phyloP scores from a whole-genome alignment of 345 rosid genomes.

The Crucihimalaya himalaica region DNA sequence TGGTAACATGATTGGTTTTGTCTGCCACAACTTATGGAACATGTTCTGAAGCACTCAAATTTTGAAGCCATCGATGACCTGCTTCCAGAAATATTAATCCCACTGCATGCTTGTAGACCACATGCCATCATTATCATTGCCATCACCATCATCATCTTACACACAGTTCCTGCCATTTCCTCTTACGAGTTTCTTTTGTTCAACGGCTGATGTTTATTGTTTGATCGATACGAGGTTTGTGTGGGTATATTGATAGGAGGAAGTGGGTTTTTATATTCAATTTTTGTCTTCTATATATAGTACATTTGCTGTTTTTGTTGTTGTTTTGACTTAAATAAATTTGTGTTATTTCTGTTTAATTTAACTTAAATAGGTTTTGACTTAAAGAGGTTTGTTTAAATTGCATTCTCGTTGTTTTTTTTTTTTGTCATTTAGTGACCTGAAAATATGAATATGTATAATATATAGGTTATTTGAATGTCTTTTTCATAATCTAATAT shows the following conservation, averaged over 20 bases:
- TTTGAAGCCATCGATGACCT: neutral
- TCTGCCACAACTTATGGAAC: conserved; percentile 35
- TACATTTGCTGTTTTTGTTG: neutral
- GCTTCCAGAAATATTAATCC: neutral
- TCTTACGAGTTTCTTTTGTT: neutral
- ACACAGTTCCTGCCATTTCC: conserved; percentile 27
- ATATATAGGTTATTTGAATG: no score
- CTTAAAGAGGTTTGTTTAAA: no score
- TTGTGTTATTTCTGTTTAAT: neutral
- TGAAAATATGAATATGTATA: no score
- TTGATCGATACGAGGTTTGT: conserved; percentile 12
- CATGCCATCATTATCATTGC: conserved; percentile 27
- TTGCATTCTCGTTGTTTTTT: neutral
- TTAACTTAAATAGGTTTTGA: conserved; percentile 2
- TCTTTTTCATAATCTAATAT: no score
- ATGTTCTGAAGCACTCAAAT: conserved; percentile 28
- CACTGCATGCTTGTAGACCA: conserved; percentile 35
- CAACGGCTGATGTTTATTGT: neutral
- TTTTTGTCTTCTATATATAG: conserved; percentile 17
- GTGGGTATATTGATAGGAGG: neutral
- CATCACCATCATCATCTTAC: conserved; percentile 23
- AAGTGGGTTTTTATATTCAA: neutral
- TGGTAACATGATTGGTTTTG: conserved; percentile 34
- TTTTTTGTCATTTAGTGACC: no score
- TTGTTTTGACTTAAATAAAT: neutral